Percentiles rank a stretch among this genome's conserved stretches.
Conservation (phyloP, 306 rosid genomes). For the Begonia masoniana region DNA sequence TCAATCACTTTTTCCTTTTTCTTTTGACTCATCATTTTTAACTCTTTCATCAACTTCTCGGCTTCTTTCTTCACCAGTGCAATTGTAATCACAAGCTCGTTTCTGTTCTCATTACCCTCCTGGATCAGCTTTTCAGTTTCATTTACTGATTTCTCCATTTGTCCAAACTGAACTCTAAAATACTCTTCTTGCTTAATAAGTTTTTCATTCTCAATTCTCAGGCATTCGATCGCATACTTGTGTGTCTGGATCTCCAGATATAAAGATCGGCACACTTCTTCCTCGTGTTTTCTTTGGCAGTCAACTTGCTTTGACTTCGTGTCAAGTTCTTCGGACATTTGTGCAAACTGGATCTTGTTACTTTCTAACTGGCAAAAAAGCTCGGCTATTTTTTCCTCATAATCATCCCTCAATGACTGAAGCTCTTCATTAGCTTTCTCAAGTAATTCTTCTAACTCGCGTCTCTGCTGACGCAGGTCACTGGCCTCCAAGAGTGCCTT, state of each 20-base stretch:
- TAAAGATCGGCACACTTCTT: slow-evolving; percentile 34
- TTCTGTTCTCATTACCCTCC: slow-evolving; percentile 40
- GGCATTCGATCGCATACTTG: slow-evolving; percentile 46
- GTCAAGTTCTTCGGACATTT: slow-evolving; percentile 44
- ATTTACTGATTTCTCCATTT: slow-evolving; percentile 32
- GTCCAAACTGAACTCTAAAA: slow-evolving; percentile 35
- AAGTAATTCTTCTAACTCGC: slow-evolving; percentile 43
- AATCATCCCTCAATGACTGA: slow-evolving; percentile 29
- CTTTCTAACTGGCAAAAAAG: slow-evolving; percentile 38
- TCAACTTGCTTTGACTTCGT: slow-evolving; percentile 48
- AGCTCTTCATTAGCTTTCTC: slow-evolving; percentile 41
- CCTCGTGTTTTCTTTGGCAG: slow-evolving; percentile 29
- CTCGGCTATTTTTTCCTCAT: slow-evolving; percentile 31
- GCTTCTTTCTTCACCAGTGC: slow-evolving; percentile 46
- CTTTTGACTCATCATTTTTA: slow-evolving; percentile 26
- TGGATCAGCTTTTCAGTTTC: slow-evolving; percentile 39
- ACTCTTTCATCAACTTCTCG: slow-evolving; percentile 32
- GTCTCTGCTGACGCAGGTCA: slow-evolving; percentile 49
- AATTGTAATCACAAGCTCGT: slow-evolving; percentile 37
- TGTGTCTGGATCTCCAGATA: slow-evolving; percentile 40
- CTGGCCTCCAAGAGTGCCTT: slow-evolving; percentile 62
- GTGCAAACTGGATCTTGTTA: slow-evolving; percentile 37
- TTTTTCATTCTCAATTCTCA: slow-evolving; percentile 25
- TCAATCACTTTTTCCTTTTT: slow-evolving; percentile 43
- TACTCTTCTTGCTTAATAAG: slow-evolving; percentile 28